Base-by-base conservation (phyloP, 2,329 filamentous ascomycete species). In the Furcasterigmium sp. region DNA sequence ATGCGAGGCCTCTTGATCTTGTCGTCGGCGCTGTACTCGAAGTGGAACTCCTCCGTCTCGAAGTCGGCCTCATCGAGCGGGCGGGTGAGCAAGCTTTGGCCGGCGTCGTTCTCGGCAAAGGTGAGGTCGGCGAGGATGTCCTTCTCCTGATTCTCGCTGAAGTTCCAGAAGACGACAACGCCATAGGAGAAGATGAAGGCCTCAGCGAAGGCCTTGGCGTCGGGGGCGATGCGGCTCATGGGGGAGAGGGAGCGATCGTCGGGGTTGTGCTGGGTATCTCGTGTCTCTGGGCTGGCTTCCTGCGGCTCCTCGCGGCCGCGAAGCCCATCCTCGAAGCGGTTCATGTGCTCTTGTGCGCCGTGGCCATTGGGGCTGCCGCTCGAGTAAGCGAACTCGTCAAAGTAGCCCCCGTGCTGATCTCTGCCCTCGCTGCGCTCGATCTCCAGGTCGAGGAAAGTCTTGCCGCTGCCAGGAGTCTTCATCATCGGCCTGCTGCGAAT, bases 81-180 rank as follows among this genome's bases (percentile, higher is more conserved):
- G 26, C 88, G 78, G 2, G 83, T 86, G 25, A 90, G 83, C 7
- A 98, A 76, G 10, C 85, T 79, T 15, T 68, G 59, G 39, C 77
- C 74, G 15, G 76, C 76, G 46, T 84, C 79, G 42, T 78, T 81
- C 51, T 83, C 79, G 10, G 87, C 87, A 65, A 98, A 97, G 1
- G 90, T 93, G 42, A 98, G 72, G 63, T 98, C 93, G 30, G 93
- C 93, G 18, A 98, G 77, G 37, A 97, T 88, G 56, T 96, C 91
- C 64, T 95, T 96, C 62, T 98, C 93, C 61, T 98, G 93, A 51
- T 85, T 80, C 62, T 95, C 91, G 10, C 88, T 91, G 55, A 98
- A 96, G 62, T 98, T 98, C 93, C 93, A 98, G 61, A 98, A 95
- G 5, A 98, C 93, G 0, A 93, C 91, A 1, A 98, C 91, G 17